Evolutionary conservation across 768 basidiomycete genomes (phyloP), one percentile per base, ranked within the genome.

Genomic region (Lentinula aciculospora): DNA sequence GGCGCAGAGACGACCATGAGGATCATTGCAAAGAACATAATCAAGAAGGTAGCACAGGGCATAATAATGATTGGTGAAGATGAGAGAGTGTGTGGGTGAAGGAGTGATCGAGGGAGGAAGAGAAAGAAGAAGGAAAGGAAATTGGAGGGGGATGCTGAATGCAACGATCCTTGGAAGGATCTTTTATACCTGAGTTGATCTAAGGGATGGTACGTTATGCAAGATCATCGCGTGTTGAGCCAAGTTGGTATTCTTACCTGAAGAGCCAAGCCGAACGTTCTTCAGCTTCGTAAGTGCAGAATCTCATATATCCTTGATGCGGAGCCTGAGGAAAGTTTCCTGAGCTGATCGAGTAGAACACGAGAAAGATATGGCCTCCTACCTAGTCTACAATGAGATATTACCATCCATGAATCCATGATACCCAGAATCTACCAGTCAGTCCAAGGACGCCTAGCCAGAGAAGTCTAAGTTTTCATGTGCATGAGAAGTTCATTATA

Each of bases 1-100:
- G 78, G 71, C 8, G 81, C 63, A 27, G 83, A 81, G 58, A 79
- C 63, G 40, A 68, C 66, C 50, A 74, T 60, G 57, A 78, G 63
- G 59, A 80, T 45, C 62, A 76, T 71, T 53, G 76, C 67, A 66
- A 78, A 71, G 65, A 84, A 61, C 28, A 75, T 65, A 59, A 23
- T 75, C 65, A 60, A 72, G 42, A 53, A 72, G 61, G 72, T 66
- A 62, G 76, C 53, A 67, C 73, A 74, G 62, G 73, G 74, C 75
- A 31, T 28, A 12, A 31, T 47, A 13, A 29, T 15, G 13, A 13
- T 6, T 23, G 23, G 21, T 10, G 9, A 23, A 13, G 21, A 47
- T 28, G 46, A 47, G 46, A 27, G 29, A 25, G 46, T 13, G 29
- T 13, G 25, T 17, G 46, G 60, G 21, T 50, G 58, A 57, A 46